Evolutionary conservation across 1,284 basidiomycete species (phyloP).

Genomic region (Trichosporon asahii): DNA sequence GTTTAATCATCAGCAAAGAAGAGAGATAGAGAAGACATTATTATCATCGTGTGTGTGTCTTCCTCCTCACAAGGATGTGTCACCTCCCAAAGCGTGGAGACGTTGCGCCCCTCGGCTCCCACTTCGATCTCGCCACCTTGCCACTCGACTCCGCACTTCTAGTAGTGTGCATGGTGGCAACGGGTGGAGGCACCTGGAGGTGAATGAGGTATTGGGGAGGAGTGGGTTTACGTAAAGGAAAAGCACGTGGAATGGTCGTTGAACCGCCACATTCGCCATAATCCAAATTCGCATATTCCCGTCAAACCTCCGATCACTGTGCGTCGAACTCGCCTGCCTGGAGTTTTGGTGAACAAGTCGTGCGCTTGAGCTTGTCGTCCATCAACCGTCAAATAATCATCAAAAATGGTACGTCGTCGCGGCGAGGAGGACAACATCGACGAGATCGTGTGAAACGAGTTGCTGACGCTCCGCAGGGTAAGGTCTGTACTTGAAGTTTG

Average conservation of each 20-base stretch:
- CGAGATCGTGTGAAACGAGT: conserved; percentile 1
- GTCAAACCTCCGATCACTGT: background rate
- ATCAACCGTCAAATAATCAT: conserved; percentile 10
- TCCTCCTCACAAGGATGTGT: background rate
- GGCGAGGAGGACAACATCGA: background rate
- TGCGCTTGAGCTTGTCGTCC: conserved; percentile 11
- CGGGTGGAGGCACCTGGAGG: no score
- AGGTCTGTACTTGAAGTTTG: conserved; percentile 9
- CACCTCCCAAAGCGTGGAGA: background rate
- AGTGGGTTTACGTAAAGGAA: background rate
- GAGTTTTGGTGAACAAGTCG: conserved; percentile 6
- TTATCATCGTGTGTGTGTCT: background rate
- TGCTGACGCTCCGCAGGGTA: conserved; percentile 20
- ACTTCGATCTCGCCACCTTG: no score
- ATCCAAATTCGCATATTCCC: background rate
- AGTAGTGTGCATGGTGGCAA: no score
- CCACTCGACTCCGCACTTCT: no score
- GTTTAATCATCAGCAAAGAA: no score
- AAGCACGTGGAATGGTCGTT: background rate
- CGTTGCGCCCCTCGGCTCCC: background rate
- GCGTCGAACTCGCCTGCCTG: background rate
- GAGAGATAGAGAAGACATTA: no score
- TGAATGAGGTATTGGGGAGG: no score
- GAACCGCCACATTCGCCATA: background rate
- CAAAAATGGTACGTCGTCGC: conserved; percentile 7